phyloP scores from a whole-genome alignment of 805 yeast species.

The Lipomyces sp. region DNA sequence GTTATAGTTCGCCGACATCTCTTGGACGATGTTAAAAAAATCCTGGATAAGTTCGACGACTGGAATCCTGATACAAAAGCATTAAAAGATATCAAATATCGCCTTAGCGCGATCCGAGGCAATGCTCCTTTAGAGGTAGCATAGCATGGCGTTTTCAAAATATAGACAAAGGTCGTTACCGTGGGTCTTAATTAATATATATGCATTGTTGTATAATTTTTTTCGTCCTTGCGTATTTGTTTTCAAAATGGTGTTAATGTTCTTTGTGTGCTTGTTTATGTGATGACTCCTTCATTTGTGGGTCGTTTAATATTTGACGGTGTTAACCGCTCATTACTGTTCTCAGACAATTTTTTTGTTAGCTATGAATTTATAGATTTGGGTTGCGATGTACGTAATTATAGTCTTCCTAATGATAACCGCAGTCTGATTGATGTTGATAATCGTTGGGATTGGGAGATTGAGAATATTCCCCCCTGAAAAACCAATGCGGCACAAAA shows the following conservation, averaged over 20 bases:
- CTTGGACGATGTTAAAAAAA: slow-evolving; percentile 56
- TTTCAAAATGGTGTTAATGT: neutral
- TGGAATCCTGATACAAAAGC: slow-evolving; percentile 90
- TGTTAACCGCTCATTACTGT: neutral
- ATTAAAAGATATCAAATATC: slow-evolving; percentile 80
- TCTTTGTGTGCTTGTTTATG: neutral
- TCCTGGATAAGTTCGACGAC: slow-evolving; percentile 72
- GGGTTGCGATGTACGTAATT: too few relatives aligned
- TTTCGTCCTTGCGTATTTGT: neutral
- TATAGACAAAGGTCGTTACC: neutral
- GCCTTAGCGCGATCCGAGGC: slow-evolving; percentile 51
- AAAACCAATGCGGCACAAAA: neutral
- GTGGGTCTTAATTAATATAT: neutral
- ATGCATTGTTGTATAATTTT: neutral
- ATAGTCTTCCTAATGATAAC: too few relatives aligned
- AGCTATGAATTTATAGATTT: too few relatives aligned
- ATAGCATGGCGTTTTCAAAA: slow-evolving; percentile 1
- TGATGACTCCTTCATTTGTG: neutral
- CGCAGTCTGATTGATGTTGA: too few relatives aligned
- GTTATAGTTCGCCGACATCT: slow-evolving; percentile 48
- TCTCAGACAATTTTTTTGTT: too few relatives aligned
- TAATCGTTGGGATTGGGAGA: too few relatives aligned
- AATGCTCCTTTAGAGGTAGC: neutral
- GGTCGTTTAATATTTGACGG: too few relatives aligned
- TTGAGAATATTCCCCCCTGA: neutral